Evolutionary conservation across 1,139 yeast species (phyloP).

Genomic region (Geotrichum carabidarum): DNA sequence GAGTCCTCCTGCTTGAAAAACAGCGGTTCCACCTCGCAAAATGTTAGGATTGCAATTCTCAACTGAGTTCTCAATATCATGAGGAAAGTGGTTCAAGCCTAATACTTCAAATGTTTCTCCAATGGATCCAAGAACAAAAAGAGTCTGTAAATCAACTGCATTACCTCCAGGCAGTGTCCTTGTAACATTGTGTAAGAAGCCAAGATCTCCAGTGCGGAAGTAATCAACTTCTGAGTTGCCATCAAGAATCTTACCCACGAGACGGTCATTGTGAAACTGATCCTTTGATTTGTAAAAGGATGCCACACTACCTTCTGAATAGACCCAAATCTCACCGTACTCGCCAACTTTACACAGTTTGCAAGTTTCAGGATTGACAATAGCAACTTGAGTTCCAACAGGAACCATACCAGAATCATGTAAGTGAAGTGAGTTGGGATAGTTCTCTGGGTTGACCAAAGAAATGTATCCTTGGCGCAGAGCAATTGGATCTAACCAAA

Average conservation of each 20-base stretch:
- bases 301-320: constrained; percentile 74
- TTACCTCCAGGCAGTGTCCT: constrained; percentile 39
- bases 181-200: constrained; percentile 74
- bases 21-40: constrained; percentile 52
- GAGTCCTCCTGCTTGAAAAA: constrained; percentile 79
- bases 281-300: constrained; percentile 55
- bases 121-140: constrained; percentile 79
- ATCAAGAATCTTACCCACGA: constrained; percentile 53
- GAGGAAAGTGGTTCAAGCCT: constrained; percentile 88
- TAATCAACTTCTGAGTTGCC: constrained; percentile 63
- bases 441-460: constrained; percentile 67
- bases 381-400: constrained; percentile 86
- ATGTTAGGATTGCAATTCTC: constrained; percentile 61
- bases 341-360: constrained; percentile 84
- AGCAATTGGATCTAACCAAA: constrained; percentile 83
- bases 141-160: constrained; percentile 61
- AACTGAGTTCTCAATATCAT: constrained; percentile 73
- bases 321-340: constrained; percentile 95
- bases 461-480: constrained; percentile 82
- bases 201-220: constrained; percentile 88
- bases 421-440: constrained; percentile 63
- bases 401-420: constrained; percentile 98
- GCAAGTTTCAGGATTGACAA: constrained; percentile 89
- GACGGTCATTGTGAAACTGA: constrained; percentile 45
- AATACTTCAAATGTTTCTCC: constrained; percentile 85